Percentiles rank a stretch among this genome's conserved stretches.
phyloP scores from a whole-genome alignment of 2,329 filamentous ascomycete genomes.

The Colletotrichum zoysiae region DNA sequence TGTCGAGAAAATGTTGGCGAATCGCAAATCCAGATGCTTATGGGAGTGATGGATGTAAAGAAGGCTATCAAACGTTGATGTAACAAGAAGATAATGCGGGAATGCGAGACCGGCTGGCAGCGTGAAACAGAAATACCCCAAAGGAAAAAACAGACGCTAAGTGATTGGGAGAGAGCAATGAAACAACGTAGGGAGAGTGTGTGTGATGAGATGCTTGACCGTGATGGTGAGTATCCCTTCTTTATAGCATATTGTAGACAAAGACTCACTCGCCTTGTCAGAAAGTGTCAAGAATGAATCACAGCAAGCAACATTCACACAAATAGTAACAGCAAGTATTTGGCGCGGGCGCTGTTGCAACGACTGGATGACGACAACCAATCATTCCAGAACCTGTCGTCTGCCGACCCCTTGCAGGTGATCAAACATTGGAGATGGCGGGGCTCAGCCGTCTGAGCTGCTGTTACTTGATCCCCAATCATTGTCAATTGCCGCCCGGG shows the following conservation, averaged over 20 bases:
- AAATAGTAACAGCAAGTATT: slow-evolving; percentile 13
- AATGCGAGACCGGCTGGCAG: slow-evolving; percentile 14
- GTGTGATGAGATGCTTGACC: neutral
- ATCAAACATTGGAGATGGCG: neutral
- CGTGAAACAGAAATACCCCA: slow-evolving; percentile 21
- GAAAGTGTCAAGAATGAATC: slow-evolving; percentile 20
- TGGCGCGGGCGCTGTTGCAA: slow-evolving; percentile 13
- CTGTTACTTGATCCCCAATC: slow-evolving; percentile 27
- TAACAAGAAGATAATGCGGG: neutral
- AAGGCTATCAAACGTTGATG: slow-evolving; percentile 1
- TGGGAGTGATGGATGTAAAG: neutral
- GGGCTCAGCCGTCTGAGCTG: slow-evolving; percentile 23
- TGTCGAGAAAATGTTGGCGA: neutral
- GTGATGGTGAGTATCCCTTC: neutral
- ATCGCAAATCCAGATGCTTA: neutral
- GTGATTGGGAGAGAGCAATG: neutral
- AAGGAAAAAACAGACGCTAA: slow-evolving; percentile 3
- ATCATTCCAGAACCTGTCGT: slow-evolving; percentile 6
- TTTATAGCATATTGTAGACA: slow-evolving; percentile 27
- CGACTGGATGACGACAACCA: slow-evolving; percentile 16
- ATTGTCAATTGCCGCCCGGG: slow-evolving; percentile 18
- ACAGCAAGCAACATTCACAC: slow-evolving; percentile 9
- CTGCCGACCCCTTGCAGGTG: slow-evolving; percentile 12
- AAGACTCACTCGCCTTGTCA: slow-evolving; percentile 18
- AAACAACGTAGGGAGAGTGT: neutral